These are phyloP conservation scores for Trichoderma oligosporum DNA, from an alignment of 2,329 filamentous ascomycete species.

Conservation along the genomic window DNA sequence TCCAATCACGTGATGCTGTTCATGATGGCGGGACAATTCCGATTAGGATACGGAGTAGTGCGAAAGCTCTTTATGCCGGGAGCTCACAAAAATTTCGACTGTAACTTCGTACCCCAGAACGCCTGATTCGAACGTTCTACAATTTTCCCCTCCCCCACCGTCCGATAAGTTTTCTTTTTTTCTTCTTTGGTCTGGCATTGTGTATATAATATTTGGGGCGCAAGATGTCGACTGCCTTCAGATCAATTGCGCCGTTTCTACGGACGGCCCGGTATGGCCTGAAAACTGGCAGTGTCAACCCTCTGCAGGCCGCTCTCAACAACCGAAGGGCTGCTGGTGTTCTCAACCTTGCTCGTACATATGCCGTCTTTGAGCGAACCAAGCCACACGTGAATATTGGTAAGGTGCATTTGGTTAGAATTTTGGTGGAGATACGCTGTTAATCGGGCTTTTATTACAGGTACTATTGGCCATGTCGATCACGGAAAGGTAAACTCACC, in stretches of 20 bases:
- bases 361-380: constrained; percentile 73
- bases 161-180: constrained; percentile 21
- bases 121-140: constrained; percentile 22
- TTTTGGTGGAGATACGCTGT: not conserved
- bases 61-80: constrained; percentile 18
- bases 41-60: not conserved
- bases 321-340: constrained; percentile 58
- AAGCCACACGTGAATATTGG: constrained; percentile 99
- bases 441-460: constrained; percentile 38
- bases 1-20: constrained; percentile 19
- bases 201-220: constrained; percentile 26
- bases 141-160: constrained; percentile 22
- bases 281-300: constrained; percentile 66
- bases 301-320: constrained; percentile 67
- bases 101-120: constrained; percentile 24
- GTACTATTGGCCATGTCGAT: constrained; percentile 98
- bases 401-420: constrained; percentile 39
- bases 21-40: not conserved
- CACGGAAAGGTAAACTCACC: constrained; percentile 81
- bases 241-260: constrained; percentile 73
- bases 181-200: constrained; percentile 28
- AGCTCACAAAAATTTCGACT: constrained; percentile 39
- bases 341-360: constrained; percentile 62
- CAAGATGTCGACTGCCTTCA: constrained; percentile 77
- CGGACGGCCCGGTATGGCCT: constrained; percentile 76